These are phyloP conservation scores for Blastobotrys arbuscula DNA, from an alignment of 1,139 yeast species.

Conservation along the genomic window DNA sequence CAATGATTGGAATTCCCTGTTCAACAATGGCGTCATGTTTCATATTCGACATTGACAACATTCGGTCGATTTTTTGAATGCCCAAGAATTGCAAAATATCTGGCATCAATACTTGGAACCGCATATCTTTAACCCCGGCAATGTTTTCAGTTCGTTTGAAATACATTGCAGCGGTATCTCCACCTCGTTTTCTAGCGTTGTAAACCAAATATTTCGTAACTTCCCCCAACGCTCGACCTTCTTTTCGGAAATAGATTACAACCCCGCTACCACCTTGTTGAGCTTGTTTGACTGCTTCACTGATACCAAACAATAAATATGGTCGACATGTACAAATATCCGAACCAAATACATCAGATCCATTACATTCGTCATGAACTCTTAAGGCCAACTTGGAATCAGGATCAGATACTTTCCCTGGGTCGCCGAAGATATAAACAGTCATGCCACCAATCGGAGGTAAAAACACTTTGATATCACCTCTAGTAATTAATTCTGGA, in stretches of 20 bases:
- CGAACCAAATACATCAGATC: slow-evolving; percentile 60
- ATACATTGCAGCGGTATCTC: slow-evolving; percentile 59
- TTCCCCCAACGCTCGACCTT: slow-evolving; percentile 60
- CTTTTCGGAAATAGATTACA: slow-evolving; percentile 57
- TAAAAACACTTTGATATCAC: slow-evolving; percentile 53
- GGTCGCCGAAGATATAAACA: slow-evolving; percentile 57
- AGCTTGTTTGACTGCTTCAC: slow-evolving; percentile 59
- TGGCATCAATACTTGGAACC: slow-evolving; percentile 65
- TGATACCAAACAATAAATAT: slow-evolving; percentile 53
- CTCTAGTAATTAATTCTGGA: slow-evolving; percentile 58
- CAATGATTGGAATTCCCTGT: slow-evolving; percentile 52
- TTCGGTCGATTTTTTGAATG: slow-evolving; percentile 51
- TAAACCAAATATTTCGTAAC: slow-evolving; percentile 60
- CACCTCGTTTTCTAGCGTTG: slow-evolving; percentile 60
- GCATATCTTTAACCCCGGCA: slow-evolving; percentile 61
- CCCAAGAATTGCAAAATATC: slow-evolving; percentile 60
- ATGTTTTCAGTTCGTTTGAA: slow-evolving; percentile 60
- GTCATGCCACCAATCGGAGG: slow-evolving; percentile 64
- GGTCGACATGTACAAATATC: slow-evolving; percentile 65
- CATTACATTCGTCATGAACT: slow-evolving; percentile 61
- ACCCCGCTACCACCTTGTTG: slow-evolving; percentile 57
- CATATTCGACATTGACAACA: slow-evolving; percentile 63
- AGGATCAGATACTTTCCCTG: slow-evolving; percentile 46
- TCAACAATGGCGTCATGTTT: slow-evolving; percentile 59
- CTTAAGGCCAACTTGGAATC: slow-evolving; percentile 47